Base-by-base conservation (phyloP, 139 green algal genomes). In the Parachlorella kessleri region DNA sequence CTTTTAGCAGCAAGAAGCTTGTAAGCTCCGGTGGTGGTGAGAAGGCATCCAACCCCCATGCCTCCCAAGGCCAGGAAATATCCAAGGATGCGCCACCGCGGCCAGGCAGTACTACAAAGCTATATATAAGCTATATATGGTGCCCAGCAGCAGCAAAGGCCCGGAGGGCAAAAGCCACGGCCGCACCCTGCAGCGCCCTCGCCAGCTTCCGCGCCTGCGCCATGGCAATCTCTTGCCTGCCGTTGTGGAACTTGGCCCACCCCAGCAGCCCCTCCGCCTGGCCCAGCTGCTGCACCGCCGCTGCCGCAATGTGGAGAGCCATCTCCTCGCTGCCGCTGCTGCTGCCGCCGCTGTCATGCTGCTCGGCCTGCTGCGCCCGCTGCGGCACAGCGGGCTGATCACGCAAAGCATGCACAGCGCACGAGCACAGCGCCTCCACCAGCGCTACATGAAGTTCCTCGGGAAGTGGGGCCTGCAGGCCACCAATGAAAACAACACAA, bases 381-480 rank as follows among this genome's bases (percentile, higher is more conserved):
- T 21, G 63, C 23, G 8, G 63, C 24, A 33, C 40, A 3, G 64
- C 75, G 24, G 64, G 65, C 38, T 59, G 39, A 21, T 1, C 14
- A 4, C 41, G 30, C 75, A 80, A 53, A 35, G 75, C 75, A 0
- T 2, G 21, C 32, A 80, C 65, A 24, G 30, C n/a, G 41, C 75
- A 73, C 41, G 70, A 41, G 30, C 70, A 65, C 65, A 68, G 42
- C 3, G 75, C 33, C n/a, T 80, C 75, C 23, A 73, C 66, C 41
- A 80, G 64, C n/a, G 65, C 7, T 42, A 80, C 63, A 64, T 66
- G 65, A 1, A 41, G 32, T 40, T 80, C 75, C 41, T 80, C 75
- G 26, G 75, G 48, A 39, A 80, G 39, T 6, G 36, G 36, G 23
- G 6, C 41, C 74, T 79, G 74, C 74, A 53, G 33, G 70, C n/a